A percentile compares a stretch with the other conserved stretches of the same genome.
Evolutionary conservation across 148 eudicot genomes (phyloP).

Genomic region (Oxyria digyna): DNA sequence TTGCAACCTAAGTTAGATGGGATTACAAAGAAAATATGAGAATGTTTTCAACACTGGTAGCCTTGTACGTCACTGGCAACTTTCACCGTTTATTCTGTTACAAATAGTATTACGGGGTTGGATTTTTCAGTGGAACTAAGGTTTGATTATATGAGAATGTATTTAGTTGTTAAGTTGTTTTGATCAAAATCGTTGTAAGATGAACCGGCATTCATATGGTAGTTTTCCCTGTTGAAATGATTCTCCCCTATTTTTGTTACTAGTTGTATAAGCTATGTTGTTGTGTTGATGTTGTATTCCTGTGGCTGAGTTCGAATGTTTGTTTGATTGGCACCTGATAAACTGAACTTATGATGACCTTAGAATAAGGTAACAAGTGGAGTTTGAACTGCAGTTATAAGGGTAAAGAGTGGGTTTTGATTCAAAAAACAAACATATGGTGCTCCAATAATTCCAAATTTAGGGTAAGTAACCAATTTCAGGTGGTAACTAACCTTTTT

Average conservation of each 20-base stretch:
- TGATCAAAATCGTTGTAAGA: neutral
- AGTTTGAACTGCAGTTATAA: no score
- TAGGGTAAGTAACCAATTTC: no score
- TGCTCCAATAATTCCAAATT: no score
- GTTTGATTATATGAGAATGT: neutral
- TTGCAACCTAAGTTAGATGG: neutral
- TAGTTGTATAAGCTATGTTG: neutral
- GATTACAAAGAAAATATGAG: no score
- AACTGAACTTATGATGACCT: neutral
- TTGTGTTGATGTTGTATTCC: neutral
- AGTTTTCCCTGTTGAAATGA: neutral
- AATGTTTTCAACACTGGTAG: neutral
- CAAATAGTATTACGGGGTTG: neutral
- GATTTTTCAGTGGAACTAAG: neutral
- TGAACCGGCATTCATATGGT: slow-evolving; percentile 1
- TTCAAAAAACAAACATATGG: no score
- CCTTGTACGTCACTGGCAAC: neutral
- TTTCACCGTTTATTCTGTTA: neutral
- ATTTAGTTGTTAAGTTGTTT: slow-evolving; percentile 1
- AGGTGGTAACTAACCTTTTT: no score
- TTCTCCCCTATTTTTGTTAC: neutral
- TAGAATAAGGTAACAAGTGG: no score
- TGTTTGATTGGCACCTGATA: neutral
- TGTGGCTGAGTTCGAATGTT: neutral
- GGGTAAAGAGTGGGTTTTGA: no score